Percentiles rank a stretch among this genome's conserved stretches.
phyloP scores from a whole-genome alignment of 1,284 basidiomycete species.

The Inonotus obliquus region DNA sequence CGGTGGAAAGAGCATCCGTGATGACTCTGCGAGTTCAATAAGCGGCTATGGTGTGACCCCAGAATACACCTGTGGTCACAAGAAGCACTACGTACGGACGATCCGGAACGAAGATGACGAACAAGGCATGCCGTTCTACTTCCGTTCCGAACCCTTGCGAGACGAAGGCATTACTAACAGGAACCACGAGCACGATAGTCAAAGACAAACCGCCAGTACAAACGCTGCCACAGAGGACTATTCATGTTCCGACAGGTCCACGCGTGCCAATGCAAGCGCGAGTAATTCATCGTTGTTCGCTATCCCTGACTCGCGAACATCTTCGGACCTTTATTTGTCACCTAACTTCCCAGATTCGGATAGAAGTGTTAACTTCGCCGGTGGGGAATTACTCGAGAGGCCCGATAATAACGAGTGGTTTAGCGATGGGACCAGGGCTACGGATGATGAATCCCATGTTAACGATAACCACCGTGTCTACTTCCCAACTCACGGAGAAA shows the following conservation, averaged over 20 bases:
- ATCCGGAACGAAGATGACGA: background rate
- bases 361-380: background rate
- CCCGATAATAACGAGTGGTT: background rate
- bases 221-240: background rate
- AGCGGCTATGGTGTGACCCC: background rate
- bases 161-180: background rate
- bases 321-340: conserved; percentile 1
- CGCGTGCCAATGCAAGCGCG: background rate
- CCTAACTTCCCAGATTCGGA: conserved; percentile 5
- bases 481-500: background rate
- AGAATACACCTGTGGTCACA: background rate
- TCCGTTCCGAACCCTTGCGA: background rate
- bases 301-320: conserved; percentile 2
- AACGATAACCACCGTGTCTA: background rate
- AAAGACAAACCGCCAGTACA: background rate
- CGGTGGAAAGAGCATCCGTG: background rate
- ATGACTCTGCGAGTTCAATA: no score
- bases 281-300: background rate
- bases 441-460: background rate
- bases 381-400: background rate
- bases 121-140: background rate
- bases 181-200: background rate
- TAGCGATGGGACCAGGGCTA: background rate
- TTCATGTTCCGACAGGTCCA: background rate
- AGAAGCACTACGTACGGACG: background rate